Percentiles rank a stretch among this genome's conserved stretches.
These are phyloP conservation scores for Trichoderma sp. DNA, from an alignment of 2,329 filamentous ascomycete genomes.

Conservation along the genomic window DNA sequence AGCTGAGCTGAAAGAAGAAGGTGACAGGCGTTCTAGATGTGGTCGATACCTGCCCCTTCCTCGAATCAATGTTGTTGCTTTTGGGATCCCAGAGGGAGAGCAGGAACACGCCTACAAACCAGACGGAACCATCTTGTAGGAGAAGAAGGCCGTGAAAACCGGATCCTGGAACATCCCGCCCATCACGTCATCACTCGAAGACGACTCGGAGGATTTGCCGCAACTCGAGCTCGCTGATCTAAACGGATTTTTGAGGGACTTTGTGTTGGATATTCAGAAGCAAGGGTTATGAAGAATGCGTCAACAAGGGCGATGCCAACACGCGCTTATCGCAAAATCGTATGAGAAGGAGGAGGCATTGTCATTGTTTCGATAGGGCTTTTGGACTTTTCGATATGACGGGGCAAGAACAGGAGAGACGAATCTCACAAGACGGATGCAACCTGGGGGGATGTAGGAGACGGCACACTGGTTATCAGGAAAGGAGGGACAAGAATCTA, in stretches of 20 bases:
- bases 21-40: conserved; percentile 30
- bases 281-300: background rate
- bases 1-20: conserved; percentile 37
- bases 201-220: background rate
- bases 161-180: conserved; percentile 26
- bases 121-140: conserved; percentile 28
- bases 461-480: background rate
- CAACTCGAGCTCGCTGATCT: conserved; percentile 10
- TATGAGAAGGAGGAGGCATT: background rate
- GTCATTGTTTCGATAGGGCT: background rate
- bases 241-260: background rate
- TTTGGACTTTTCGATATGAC: background rate
- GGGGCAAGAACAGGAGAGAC: background rate
- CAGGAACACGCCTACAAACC: conserved; percentile 21
- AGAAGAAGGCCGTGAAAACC: conserved; percentile 28
- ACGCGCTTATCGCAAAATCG: background rate
- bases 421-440: background rate
- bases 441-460: background rate
- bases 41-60: conserved; percentile 35
- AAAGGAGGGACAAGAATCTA: background rate
- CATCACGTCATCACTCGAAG: conserved; percentile 1
- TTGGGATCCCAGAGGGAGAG: conserved; percentile 7
- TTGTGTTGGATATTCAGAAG: conserved; percentile 19
- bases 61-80: conserved; percentile 26
- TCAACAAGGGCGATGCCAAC: background rate